Conservation (phyloP, 768 basidiomycete species). For the Lyophyllum shimeji region DNA sequence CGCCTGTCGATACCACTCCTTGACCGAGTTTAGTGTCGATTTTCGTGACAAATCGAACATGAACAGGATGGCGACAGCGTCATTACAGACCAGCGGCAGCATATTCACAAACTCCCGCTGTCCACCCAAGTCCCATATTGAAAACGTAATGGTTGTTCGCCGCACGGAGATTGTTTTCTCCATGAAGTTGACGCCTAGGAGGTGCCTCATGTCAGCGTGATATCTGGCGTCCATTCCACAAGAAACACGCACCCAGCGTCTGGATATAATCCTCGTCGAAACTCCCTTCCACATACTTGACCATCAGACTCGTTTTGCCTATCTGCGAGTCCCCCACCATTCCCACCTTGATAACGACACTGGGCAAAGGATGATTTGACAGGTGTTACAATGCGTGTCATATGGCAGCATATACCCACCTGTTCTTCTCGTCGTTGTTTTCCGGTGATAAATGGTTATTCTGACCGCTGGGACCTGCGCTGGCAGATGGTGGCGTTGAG, state of each 20-base stretch:
- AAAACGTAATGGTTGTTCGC: slow-evolving; percentile 98
- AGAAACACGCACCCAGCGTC: slow-evolving; percentile 76
- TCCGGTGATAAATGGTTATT: slow-evolving; percentile 48
- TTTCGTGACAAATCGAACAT: slow-evolving; percentile 99
- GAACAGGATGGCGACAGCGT: slow-evolving; percentile 99
- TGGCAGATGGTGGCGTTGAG: slow-evolving; percentile 41
- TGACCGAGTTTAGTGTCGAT: slow-evolving; percentile 96
- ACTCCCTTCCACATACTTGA: slow-evolving; percentile 98
- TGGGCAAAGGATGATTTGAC: slow-evolving; percentile 23
- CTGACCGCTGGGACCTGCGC: slow-evolving; percentile 53
- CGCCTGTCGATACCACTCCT: slow-evolving; percentile 99
- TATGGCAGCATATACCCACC: slow-evolving; percentile 30
- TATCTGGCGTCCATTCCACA: background rate
- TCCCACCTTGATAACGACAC: slow-evolving; percentile 96
- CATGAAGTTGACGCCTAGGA: slow-evolving; percentile 95
- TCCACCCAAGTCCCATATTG: slow-evolving; percentile 97
- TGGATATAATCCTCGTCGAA: slow-evolving; percentile 99
- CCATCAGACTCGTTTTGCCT: slow-evolving; percentile 99
- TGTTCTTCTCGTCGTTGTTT: slow-evolving; percentile 77
- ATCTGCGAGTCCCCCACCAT: slow-evolving; percentile 99
- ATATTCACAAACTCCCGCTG: slow-evolving; percentile 99
- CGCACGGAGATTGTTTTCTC: slow-evolving; percentile 99
- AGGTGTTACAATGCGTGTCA: slow-evolving; percentile 2
- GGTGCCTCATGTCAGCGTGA: slow-evolving; percentile 9
- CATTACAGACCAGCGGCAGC: slow-evolving; percentile 97